These are phyloP conservation scores for Balamuthia mandrillaris DNA, from an alignment of 208 protist genomes.

Conservation along the genomic window DNA sequence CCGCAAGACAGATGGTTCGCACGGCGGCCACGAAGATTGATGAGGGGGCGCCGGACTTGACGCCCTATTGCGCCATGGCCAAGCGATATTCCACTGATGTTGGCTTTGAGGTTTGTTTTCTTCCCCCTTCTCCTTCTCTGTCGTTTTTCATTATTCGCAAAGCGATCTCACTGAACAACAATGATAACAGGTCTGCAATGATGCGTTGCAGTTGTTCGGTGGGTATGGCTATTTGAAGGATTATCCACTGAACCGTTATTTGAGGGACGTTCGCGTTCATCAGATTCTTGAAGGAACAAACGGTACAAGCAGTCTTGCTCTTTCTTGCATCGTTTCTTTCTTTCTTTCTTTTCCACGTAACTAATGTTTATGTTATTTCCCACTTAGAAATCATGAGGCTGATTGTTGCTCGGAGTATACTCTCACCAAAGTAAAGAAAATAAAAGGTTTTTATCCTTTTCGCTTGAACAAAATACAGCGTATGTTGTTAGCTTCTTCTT, in stretches of 20 bases:
- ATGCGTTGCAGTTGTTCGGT: slow-evolving; percentile 72
- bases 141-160: neutral
- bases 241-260: slow-evolving; percentile 69
- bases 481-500: neutral
- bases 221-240: slow-evolving; percentile 81
- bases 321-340: no score
- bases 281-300: slow-evolving; percentile 77
- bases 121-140: neutral
- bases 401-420: slow-evolving; percentile 56
- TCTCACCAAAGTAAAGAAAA: slow-evolving; percentile 32
- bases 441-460: neutral
- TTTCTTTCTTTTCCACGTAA: no score
- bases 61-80: slow-evolving; percentile 69
- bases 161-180: neutral
- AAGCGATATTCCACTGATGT: slow-evolving; percentile 72
- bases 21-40: slow-evolving; percentile 46
- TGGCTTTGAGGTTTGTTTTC: slow-evolving; percentile 55
- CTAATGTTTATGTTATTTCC: no score
- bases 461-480: neutral
- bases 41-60: neutral
- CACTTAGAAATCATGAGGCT: slow-evolving; percentile 72
- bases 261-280: slow-evolving; percentile 77
- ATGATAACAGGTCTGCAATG: slow-evolving; percentile 45
- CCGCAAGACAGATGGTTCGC: slow-evolving; percentile 64
- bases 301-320: neutral